These are phyloP conservation scores for Stylosanthes scabra DNA, from an alignment of 331 rosid genomes.

Conservation along the genomic window DNA sequence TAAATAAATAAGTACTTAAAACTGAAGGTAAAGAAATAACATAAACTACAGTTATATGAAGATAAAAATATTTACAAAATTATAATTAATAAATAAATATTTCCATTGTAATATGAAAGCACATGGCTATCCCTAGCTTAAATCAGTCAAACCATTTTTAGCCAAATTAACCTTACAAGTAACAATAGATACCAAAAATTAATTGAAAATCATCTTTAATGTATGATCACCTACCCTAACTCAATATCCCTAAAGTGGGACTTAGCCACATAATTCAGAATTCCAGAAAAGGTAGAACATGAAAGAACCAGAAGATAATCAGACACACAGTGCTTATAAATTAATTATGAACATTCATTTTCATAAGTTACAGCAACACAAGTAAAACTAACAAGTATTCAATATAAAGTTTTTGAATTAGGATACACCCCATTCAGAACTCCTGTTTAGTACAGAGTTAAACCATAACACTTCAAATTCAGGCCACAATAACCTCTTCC, in stretches of 20 bases:
- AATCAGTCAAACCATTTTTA: slow-evolving; percentile 12
- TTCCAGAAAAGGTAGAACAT: slow-evolving; percentile 7
- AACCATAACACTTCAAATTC: slow-evolving; percentile 98
- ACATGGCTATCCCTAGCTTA: background rate
- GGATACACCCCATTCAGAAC: slow-evolving; percentile 99
- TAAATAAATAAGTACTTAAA: too few relatives aligned
- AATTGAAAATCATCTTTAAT: slow-evolving; percentile 3
- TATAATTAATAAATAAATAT: too few relatives aligned
- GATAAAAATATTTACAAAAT: too few relatives aligned
- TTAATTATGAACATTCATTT: background rate
- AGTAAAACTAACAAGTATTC: background rate
- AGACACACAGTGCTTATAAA: slow-evolving; percentile 4
- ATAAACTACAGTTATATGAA: too few relatives aligned
- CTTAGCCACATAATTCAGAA: slow-evolving; percentile 5
- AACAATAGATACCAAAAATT: background rate
- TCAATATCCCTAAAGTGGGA: background rate
- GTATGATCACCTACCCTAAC: background rate
- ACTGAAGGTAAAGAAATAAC: too few relatives aligned
- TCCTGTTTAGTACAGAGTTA: slow-evolving; percentile 91
- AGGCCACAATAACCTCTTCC: slow-evolving; percentile 95
- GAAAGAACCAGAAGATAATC: slow-evolving; percentile 17
- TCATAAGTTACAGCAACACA: slow-evolving; percentile 12
- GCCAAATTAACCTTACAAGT: background rate
- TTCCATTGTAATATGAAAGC: background rate
- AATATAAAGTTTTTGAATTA: slow-evolving; percentile 17